Percentiles rank a stretch among this genome's conserved stretches.
Conservation (phyloP, 176 grass and related monocot genomes). For the Zea luxurians region DNA sequence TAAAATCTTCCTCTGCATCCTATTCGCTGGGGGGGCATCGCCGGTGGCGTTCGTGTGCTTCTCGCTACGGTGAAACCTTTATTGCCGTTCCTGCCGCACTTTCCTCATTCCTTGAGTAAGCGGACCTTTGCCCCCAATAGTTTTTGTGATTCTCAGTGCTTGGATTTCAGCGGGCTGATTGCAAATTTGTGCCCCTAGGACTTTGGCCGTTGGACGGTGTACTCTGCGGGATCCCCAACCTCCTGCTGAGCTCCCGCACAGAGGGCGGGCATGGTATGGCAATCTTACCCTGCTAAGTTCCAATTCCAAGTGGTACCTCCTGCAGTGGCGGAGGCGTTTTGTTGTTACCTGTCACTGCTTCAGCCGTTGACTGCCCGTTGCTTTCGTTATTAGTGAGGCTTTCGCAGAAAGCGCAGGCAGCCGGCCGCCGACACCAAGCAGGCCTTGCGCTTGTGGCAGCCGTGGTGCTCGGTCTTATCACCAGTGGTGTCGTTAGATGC, state of each 20-base stretch:
- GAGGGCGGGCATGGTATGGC: conserved; percentile 28
- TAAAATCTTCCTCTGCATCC: neutral
- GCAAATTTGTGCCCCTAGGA: conserved; percentile 16
- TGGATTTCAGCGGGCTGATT: neutral
- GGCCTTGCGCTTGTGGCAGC: neutral
- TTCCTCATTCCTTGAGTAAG: neutral
- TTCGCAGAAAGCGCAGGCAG: neutral
- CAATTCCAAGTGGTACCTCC: neutral
- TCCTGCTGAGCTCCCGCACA: neutral
- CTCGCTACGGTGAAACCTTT: neutral
- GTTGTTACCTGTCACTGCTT: neutral
- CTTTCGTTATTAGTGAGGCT: neutral
- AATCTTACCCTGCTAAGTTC: neutral
- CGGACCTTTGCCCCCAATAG: neutral
- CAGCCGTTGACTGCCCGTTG: neutral
- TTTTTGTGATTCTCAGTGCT: neutral
- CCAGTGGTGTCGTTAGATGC: neutral
- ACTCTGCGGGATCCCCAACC: neutral
- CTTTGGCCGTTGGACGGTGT: conserved; percentile 3
- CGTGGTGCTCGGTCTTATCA: neutral
- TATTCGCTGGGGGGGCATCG: neutral
- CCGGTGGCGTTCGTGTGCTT: neutral
- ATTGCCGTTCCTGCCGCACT: neutral
- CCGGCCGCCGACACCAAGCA: neutral
- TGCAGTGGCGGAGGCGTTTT: neutral